phyloP scores from a whole-genome alignment of 2,329 filamentous ascomycete genomes.

The Immersiporthe knoxdaviesiana region DNA sequence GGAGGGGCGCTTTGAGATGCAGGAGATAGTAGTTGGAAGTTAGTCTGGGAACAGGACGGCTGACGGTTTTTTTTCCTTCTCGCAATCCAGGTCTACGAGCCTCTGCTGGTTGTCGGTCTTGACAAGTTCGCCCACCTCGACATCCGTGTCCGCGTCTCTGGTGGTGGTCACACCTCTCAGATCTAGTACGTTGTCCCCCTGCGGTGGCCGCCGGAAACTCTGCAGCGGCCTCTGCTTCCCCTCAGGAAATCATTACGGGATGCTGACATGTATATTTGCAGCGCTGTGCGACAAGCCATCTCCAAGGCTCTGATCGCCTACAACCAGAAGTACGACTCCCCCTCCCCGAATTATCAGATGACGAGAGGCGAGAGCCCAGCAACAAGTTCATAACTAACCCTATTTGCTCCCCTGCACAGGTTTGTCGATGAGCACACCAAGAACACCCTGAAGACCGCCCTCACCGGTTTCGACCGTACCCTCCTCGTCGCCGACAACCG shows the following conservation, averaged over 20 bases:
- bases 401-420: not conserved
- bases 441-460: constrained; percentile 97
- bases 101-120: constrained; percentile 91
- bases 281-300: constrained; percentile 96
- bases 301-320: constrained; percentile 96
- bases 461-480: constrained; percentile 71
- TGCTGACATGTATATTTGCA: constrained; percentile 27
- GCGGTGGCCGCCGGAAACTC: not conserved
- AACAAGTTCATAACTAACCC: not conserved
- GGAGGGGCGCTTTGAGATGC: not conserved
- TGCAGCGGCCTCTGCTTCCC: not conserved
- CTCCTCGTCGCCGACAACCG: constrained; percentile 99
- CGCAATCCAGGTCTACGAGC: constrained; percentile 83
- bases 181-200: constrained; percentile 54
- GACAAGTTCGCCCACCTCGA: constrained; percentile 98
- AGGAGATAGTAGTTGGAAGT: not conserved
- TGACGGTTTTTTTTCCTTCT: constrained; percentile 27
- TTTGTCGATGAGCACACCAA: constrained; percentile 99
- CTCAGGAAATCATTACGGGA: not conserved
- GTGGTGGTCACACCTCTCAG: constrained; percentile 97
- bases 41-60: constrained; percentile 23
- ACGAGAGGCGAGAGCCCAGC: not conserved
- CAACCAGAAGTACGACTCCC: constrained; percentile 48
- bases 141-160: constrained; percentile 93
- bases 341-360: not conserved